Percentiles rank a stretch among this genome's conserved stretches.
phyloP scores from a whole-genome alignment of 129 eudicot species.

The Flaveria brownii region DNA sequence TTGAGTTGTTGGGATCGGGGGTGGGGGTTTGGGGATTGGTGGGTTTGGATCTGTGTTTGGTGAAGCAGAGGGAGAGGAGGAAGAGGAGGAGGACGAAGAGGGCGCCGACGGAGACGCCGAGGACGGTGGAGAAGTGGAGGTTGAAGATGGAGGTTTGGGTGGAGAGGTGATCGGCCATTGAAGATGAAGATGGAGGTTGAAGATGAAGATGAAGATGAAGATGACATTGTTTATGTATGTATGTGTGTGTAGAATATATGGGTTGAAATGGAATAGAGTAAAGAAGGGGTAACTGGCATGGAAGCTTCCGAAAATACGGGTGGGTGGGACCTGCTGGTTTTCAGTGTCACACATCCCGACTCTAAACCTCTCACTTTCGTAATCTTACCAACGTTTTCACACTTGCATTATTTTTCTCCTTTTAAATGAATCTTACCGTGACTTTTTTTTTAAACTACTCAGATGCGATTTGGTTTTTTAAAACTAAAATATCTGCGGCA shows the following conservation, averaged over 20 bases:
- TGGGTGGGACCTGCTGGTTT: slow-evolving; percentile 4
- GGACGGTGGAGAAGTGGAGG: slow-evolving; percentile 51
- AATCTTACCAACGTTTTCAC: too few relatives aligned
- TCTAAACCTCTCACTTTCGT: neutral
- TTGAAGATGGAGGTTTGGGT: slow-evolving; percentile 58
- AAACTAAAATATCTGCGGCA: too few relatives aligned
- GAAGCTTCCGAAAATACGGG: neutral
- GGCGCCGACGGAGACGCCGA: slow-evolving; percentile 55
- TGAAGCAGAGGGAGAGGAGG: slow-evolving; percentile 55
- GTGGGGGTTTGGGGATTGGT: neutral
- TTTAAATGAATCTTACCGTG: too few relatives aligned
- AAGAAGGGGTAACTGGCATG: too few relatives aligned
- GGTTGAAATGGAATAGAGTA: too few relatives aligned
- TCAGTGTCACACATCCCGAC: neutral
- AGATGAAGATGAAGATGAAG: too few relatives aligned
- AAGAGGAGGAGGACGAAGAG: slow-evolving; percentile 55
- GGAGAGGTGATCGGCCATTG: slow-evolving; percentile 46
- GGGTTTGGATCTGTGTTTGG: slow-evolving; percentile 30
- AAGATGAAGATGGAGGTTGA: neutral
- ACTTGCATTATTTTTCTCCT: too few relatives aligned
- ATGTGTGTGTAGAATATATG: too few relatives aligned
- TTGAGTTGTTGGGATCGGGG: slow-evolving; percentile 20
- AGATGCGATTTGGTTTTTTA: too few relatives aligned
- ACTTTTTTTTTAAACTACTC: too few relatives aligned
- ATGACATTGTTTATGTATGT: neutral